Base-by-base conservation (phyloP, 768 basidiomycete species). In the Polyporus arcularius region DNA sequence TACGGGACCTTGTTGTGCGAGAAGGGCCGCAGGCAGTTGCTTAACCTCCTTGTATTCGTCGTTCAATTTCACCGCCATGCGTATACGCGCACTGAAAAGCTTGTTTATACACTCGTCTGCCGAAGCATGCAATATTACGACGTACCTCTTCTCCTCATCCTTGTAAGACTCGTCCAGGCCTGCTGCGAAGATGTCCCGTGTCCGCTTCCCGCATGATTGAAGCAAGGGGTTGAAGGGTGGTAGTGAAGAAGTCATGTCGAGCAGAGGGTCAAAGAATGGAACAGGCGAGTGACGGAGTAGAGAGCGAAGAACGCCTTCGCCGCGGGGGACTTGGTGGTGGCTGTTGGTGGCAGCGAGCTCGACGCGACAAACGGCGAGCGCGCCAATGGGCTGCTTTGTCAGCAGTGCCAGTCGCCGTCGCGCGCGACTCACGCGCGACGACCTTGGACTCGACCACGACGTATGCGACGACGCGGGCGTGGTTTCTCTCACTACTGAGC, bases 31-130 rank as follows among this genome's bases (percentile, higher is more conserved):
- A 0, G 96, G 96, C 2, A 98, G 85, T 31, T 88, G 85, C 71
- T 90, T 92, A 71, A 82, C 91, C 71, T 97, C 86, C 49, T 83
- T 82, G 73, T 95, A 99, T 76, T 98, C 96, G 70, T 93, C 87
- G 38, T 87, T 82, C 32, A 98, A 89, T 79, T 97, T 97, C 50
- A 91, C 85, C 3, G 93, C 80, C 39, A 97, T 73, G 39, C 88
- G 84, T 49, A 93, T 72, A 41, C 88, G 82, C n/a, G 86, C 78
- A 67, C 92, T 91, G 58, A 58, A 52, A 56, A 32, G 32, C 6
- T 11, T 35, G 35, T 35, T 35, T 11, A 11, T 35, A 11, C 35
- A 1, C 8, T 40, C 8, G 21, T 26, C 21, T 26, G 21, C 21
- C 21, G 21, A 26, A 26, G 2, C 21, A 40, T 31, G 11, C 32